A percentile compares a stretch with the other conserved stretches of the same genome.
Evolutionary conservation across 768 basidiomycete species (phyloP).

Genomic region (Leccinum rimulosum): DNA sequence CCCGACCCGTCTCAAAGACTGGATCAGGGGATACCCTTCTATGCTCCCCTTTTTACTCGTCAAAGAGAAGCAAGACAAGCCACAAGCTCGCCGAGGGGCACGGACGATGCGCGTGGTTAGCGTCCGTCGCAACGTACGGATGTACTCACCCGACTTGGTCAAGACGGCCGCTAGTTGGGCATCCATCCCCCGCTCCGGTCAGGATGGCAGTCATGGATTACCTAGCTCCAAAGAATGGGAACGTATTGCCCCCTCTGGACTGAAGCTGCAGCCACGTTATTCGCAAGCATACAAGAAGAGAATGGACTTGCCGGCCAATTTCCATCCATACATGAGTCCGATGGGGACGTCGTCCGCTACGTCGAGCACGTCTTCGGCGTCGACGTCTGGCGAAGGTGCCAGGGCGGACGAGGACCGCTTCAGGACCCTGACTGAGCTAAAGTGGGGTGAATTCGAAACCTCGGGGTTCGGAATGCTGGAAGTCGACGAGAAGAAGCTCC

Average conservation of each 20-base stretch:
- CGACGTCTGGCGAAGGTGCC: constrained; percentile 33
- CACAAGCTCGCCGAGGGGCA: constrained; percentile 71
- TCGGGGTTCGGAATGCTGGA: constrained; percentile 69
- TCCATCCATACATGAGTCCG: constrained; percentile 48
- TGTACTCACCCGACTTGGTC: constrained; percentile 86
- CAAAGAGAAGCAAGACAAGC: constrained; percentile 45
- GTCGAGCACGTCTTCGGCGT: constrained; percentile 41
- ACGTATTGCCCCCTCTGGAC: constrained; percentile 59
- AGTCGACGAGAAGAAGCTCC: constrained; percentile 63
- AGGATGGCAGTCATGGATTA: constrained; percentile 35
- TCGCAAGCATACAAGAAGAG: constrained; percentile 75
- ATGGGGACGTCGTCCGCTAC: constrained; percentile 38
- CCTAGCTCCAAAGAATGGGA: constrained; percentile 74
- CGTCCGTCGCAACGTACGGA: constrained; percentile 77
- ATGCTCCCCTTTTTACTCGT: constrained; percentile 66
- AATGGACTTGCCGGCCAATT: constrained; percentile 62
- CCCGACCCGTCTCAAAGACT: constrained; percentile 84
- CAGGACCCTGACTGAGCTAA: constrained; percentile 77
- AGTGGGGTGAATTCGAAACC: constrained; percentile 90
- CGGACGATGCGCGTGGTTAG: constrained; percentile 74
- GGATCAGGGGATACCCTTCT: constrained; percentile 86
- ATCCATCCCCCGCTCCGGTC: constrained; percentile 29
- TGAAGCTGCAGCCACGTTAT: constrained; percentile 64
- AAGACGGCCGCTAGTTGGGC: constrained; percentile 56
- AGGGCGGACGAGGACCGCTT: constrained; percentile 67